Evolutionary conservation across 2,329 filamentous ascomycete genomes (phyloP).

Genomic region (Eutypa lata): DNA sequence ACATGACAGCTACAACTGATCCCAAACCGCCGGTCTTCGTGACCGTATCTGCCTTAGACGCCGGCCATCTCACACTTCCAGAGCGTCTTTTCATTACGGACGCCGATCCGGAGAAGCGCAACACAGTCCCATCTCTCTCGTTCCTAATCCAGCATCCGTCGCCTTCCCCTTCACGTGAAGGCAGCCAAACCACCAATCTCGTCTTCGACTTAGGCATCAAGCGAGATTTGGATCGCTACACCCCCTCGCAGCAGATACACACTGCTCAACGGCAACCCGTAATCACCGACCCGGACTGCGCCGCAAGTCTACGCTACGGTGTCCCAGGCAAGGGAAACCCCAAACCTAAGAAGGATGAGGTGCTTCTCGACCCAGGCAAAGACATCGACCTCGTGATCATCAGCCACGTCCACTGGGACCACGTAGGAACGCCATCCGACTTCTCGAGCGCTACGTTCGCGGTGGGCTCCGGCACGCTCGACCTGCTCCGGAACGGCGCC

Average conservation of each 20-base stretch:
- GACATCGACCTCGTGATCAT: constrained; percentile 36
- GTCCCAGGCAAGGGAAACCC: neutral
- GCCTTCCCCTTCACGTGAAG: constrained; percentile 5
- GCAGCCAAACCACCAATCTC: constrained; percentile 31
- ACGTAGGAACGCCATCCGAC: constrained; percentile 52
- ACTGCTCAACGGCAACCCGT: constrained; percentile 42
- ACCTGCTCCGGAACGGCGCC: constrained; percentile 34
- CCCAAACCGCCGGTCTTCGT: constrained; percentile 20
- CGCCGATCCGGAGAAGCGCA: constrained; percentile 37
- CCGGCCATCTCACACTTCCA: constrained; percentile 42
- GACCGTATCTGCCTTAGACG: constrained; percentile 34
- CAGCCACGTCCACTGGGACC: constrained; percentile 57
- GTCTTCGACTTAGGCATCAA: constrained; percentile 55
- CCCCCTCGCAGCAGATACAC: constrained; percentile 40
- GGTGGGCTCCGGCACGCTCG: constrained; percentile 45
- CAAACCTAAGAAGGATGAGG: neutral
- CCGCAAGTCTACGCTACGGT: constrained; percentile 30
- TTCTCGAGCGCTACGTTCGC: constrained; percentile 46
- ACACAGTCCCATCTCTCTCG: constrained; percentile 49
- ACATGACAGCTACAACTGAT: neutral
- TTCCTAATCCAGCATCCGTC: constrained; percentile 50
- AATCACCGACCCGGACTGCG: constrained; percentile 40
- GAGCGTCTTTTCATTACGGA: constrained; percentile 43
- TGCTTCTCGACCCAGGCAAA: constrained; percentile 2
- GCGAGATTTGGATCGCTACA: constrained; percentile 40